Conservation (phyloP, 768 basidiomycete species). For the Steccherinum ochraceum region DNA sequence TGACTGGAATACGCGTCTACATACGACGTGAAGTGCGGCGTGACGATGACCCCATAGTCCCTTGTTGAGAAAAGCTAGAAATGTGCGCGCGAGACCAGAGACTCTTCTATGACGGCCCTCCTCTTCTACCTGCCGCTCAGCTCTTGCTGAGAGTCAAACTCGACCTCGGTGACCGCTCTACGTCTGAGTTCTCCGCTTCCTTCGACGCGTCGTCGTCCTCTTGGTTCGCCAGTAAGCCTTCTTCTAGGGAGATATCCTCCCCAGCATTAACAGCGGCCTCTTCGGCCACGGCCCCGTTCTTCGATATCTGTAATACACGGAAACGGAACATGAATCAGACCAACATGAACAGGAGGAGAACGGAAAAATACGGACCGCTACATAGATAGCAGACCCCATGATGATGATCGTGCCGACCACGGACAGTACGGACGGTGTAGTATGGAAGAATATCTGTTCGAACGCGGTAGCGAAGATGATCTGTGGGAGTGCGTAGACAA, state of each 20-base stretch:
- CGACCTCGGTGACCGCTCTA: too few species aligned
- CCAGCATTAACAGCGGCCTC: not conserved
- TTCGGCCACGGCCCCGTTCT: constrained; percentile 13
- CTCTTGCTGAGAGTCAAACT: too few species aligned
- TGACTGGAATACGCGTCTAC: too few species aligned
- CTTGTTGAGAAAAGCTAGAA: too few species aligned
- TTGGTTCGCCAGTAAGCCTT: constrained; percentile 18
- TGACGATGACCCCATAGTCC: too few species aligned
- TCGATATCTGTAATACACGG: constrained; percentile 20
- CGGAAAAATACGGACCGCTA: constrained; percentile 42
- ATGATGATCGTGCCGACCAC: constrained; percentile 62
- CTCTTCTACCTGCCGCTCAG: too few species aligned
- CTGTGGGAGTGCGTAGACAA: constrained; percentile 25
- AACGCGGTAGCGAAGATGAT: constrained; percentile 64
- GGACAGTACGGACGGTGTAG: constrained; percentile 51
- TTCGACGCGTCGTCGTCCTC: not conserved
- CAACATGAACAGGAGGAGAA: not conserved
- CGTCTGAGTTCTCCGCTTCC: not conserved
- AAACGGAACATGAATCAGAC: not conserved
- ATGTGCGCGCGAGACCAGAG: too few species aligned
- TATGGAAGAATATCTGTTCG: constrained; percentile 60
- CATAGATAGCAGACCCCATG: constrained; percentile 53
- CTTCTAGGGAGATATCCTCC: constrained; percentile 19
- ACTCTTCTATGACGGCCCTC: too few species aligned
- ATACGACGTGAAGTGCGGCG: too few species aligned